Base-by-base conservation (phyloP, 768 basidiomycete species). In the Boletus rubescentipes region DNA sequence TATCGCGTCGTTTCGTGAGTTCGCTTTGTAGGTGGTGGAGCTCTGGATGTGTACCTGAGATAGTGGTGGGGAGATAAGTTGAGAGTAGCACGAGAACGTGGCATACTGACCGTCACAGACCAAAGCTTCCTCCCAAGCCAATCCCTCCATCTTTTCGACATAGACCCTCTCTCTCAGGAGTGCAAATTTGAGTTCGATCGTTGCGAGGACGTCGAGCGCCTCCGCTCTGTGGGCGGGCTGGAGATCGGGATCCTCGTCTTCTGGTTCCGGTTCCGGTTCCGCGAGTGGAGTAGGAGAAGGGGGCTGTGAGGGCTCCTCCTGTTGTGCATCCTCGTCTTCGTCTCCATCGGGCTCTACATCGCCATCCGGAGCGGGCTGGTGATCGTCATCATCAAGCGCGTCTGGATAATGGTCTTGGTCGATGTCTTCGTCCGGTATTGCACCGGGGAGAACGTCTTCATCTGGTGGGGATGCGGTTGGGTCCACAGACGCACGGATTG, bases 171-270 rank as follows among this genome's bases (percentile, higher is more conserved):
- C 94, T 43, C 96, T 75, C 51, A 98, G 70, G 31, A 89, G 72
- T 0, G 95, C 94, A 70, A 94, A 97, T 64, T 91, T 92, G 72
- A 98, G 83, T 66, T 99, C 96, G 61, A 99, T 95, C 41, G 78
- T 80, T 4, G 95, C 88, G 8, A 98, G 75, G 0, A 88, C 87
- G 54, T 94, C 93, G 53, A 98, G 79, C 0, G 93, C 93, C 63
- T 96, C 93, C 4, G 86, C 86, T 20, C 91, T 80, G 67, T 91
- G 89, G 1, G 87, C 87, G 41, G 87, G 88, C 55, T 91, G 89
- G 49, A 91, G 72, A 56, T 93, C 92, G 11, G 79, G 75, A 50
- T 87, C 86, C 42, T 83, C 80, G 35, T 74, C 70, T 14, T 70
- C 70, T 30, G 46, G 60, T 31, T 67, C 66, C 1, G 55, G 64